Evolutionary conservation across 1,139 yeast species (phyloP).

Genomic region (Kodamaea ohmeri): DNA sequence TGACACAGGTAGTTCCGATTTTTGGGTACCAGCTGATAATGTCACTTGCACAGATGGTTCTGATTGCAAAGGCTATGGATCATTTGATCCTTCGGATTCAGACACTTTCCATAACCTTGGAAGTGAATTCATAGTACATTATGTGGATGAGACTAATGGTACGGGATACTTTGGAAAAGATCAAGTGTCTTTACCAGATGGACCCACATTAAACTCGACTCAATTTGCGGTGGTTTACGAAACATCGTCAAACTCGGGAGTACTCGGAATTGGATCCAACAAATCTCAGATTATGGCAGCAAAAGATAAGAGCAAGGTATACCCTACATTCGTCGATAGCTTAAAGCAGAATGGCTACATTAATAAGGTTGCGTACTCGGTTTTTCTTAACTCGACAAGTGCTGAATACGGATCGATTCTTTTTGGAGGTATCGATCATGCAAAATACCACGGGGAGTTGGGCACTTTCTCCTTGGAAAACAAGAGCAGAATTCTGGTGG

Average conservation of each 20-base stretch:
- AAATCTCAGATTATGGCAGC: slow-evolving; percentile 15
- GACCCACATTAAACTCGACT: slow-evolving; percentile 31
- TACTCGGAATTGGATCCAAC: slow-evolving; percentile 53
- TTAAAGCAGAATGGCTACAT: slow-evolving; percentile 28
- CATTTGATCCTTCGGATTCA: slow-evolving; percentile 48
- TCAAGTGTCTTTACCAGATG: slow-evolving; percentile 10
- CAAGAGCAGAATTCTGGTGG: slow-evolving; percentile 8
- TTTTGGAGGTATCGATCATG: slow-evolving; percentile 58
- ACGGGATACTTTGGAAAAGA: slow-evolving; percentile 59
- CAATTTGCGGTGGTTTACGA: slow-evolving; percentile 55
- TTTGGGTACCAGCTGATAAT: slow-evolving; percentile 49
- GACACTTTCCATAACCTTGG: slow-evolving; percentile 44
- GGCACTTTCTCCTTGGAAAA: slow-evolving; percentile 15
- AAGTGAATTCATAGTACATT: slow-evolving; percentile 35
- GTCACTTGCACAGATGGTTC: slow-evolving; percentile 23
- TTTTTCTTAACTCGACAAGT: slow-evolving; percentile 43
- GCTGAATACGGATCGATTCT: slow-evolving; percentile 45
- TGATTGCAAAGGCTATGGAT: slow-evolving; percentile 43
- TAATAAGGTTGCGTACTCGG: slow-evolving; percentile 30
- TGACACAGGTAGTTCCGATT: slow-evolving; percentile 70
- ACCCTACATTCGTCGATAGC: slow-evolving; percentile 26
- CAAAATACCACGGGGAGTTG: slow-evolving; percentile 49
- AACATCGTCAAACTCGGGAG: slow-evolving; percentile 52
- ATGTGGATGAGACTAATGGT: slow-evolving; percentile 33
- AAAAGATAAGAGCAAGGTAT: slow-evolving; percentile 15